Base-by-base conservation (phyloP, 192 early-diverging fungal genomes). In the Umbelopsis sp. region DNA sequence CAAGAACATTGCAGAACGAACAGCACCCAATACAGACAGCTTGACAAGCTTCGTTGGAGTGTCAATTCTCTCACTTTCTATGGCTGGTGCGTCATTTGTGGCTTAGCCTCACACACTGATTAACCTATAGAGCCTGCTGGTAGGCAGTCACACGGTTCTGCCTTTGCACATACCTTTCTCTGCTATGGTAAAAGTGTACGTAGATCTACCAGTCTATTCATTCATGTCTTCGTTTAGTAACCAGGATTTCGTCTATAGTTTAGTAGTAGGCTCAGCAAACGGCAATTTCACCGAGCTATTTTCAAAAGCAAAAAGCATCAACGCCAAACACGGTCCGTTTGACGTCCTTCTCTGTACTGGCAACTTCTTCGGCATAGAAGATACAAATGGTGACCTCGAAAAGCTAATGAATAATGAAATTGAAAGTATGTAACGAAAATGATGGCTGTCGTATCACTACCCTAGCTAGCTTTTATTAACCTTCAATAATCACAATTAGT, bases 281-380 rank as follows among this genome's bases (percentile, higher is more conserved):
- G 91, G 93, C 45, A 80, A 86, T 47, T 84, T 95, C 31, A 66
- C 74, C 22, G 84, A 85, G 24, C 85, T 90, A 26, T 92, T 95
- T 50, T 66, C 81, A 20, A 95, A 95, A 74, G 83, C 93, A 70
- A 85, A 82, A n/a, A 84, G 87, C 9, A 88, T 95, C 68, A 85
- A 95, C 72, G 67, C 77, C 8, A 96, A 95, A 75, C 85, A 93
- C 70, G 95, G 95, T 0, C 96, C 96, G 8, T 97, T 97, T 73
- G 92, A 94, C 34, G 71, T 95, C 26, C 76, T 94, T 25, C 82
- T 97, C 7, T 89, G 92, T 43, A 83, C 86, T 0, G 96, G 96
- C 20, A 92, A 95, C 80, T 90, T 97, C 41, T 95, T 96, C 80
- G 82, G 78, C 16, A 71, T 76, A 6, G 77, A 85, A 21, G 82